Evolutionary conservation across 2,329 filamentous ascomycete genomes (phyloP), one percentile per base, ranked within the genome.

Genomic region (Pseudogymnoascus sp.): DNA sequence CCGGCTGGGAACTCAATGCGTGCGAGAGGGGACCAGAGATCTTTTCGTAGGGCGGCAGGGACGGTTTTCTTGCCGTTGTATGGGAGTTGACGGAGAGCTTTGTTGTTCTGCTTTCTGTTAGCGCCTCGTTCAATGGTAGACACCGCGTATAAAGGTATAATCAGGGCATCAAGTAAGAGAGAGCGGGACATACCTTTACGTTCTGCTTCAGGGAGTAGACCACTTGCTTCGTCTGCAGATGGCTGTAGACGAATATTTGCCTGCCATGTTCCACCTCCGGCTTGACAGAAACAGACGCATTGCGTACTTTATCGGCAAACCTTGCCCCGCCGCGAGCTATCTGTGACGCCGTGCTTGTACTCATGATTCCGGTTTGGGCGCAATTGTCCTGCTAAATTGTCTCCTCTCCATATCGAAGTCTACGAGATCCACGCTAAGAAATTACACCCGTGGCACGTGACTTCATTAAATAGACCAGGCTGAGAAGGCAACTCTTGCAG

Each of bases 61-160:
- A 83, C 82, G 57, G 83, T 80, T 75, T 89, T 88, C 73, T 88
- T 89, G 75, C 86, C 86, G 67, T 85, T 85, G 77, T 82, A 89
- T 59, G 84, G 81, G 65, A 89, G 74, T 71, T 86, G 84, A 69
- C 80, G 78, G 67, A 86, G 74, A 57, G 78, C 77, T 65, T 78
- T 77, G 68, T 77, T 74, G 66, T 78, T 77, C 77, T 78, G 65
- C 37, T 3, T 1, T 57, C 11, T 14, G 51, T 57, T 21, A 57
- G 51, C 51, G 29, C 16, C 10, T 21, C 18, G 21, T 31, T 57
- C 31, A 40, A 57, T 29, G 18, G 21, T 16, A 36, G 23, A 14
- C 7, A 18, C 29, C 16, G 51, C 51, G 29, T 5, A 34, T 5
- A 10, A 34, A 18, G 5, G 29, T 18, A 4, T 34, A 1, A 54